Evolutionary conservation across 1,139 yeast genomes (phyloP), one percentile per base, ranked within the genome.

Genomic region (Trichomonascaceae sp.): DNA sequence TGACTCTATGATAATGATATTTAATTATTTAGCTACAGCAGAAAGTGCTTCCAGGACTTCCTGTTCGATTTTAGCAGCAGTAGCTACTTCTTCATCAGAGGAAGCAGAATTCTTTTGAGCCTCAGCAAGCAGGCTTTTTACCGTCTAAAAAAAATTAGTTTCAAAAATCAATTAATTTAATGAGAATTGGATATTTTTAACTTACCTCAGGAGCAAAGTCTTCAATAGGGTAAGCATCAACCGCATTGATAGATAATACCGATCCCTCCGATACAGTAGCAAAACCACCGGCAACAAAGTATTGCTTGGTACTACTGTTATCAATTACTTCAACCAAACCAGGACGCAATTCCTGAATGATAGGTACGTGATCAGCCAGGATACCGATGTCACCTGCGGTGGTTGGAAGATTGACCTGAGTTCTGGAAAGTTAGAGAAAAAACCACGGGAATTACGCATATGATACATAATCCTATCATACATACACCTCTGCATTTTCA

Each of bases 221-320:
- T 61, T 90, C 95, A 68, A 95, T 81, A 71, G 95, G 88, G 78
- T 84, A 89, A 46, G 98, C 99, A 79, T 93, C 99, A 66, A 90
- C 87, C 62, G 97, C 95, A 71, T 95, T 87, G 74, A 93, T 85
- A 70, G 89, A 84, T 72, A 95, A 80, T 68, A 85, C 81, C 67
- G 96, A 90, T 68, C 91, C 96, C 74, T 97, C 98, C 73, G 89
- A 93, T 60, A 95, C 96, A 58, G 96, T 84, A 61, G 97, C 99
- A 68, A 93, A 87, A 61, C 99, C 99, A 62, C 99, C 99, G 61
- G 96, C 84, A 63, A 93, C 93, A 60, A 81, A 82, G 75, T 79
- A 93, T 75, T 86, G 89, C 79, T 88, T 89, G 67, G 82, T 77
- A 63, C 93, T 95, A 54, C 84, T 74, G 69, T 84, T 80, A 72